These are phyloP conservation scores for Knoxia roxburghii DNA, from an alignment of 257 asterid species.

Conservation along the genomic window DNA sequence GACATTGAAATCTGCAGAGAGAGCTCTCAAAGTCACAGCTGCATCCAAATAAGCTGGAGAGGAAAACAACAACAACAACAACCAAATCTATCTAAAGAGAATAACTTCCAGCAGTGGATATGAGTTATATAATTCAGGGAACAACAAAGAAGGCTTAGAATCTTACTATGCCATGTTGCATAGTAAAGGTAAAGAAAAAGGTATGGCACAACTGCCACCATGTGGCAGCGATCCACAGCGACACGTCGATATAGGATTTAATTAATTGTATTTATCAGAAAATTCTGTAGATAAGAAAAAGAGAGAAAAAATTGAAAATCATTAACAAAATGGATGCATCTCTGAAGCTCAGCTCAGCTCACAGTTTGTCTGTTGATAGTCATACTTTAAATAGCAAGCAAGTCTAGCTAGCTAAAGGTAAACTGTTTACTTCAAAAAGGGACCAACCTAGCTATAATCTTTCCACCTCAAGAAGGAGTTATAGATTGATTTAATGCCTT, in stretches of 20 bases:
- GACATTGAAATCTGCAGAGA: slow-evolving; percentile 2
- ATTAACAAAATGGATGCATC: slow-evolving; percentile 25
- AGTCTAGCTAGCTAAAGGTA: slow-evolving; percentile 22
- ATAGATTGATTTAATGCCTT: slow-evolving; percentile 34
- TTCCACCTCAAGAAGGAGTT: slow-evolving; percentile 7
- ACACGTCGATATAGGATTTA: slow-evolving; percentile 24
- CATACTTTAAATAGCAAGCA: slow-evolving; percentile 19
- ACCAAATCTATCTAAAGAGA: slow-evolving; percentile 21
- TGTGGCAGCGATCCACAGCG: slow-evolving; percentile 30
- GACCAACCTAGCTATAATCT: slow-evolving; percentile 41
- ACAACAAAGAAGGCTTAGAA: slow-evolving; percentile 32
- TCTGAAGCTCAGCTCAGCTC: slow-evolving; percentile 18
- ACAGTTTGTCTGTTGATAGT: slow-evolving; percentile 12
- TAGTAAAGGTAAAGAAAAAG: slow-evolving; percentile 28
- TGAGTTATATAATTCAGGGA: slow-evolving; percentile 25
- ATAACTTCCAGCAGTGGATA: slow-evolving; percentile 4
- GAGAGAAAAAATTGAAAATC: slow-evolving; percentile 11
- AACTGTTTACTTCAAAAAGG: slow-evolving; percentile 33
- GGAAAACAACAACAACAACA: slow-evolving; percentile 1
- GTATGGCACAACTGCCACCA: slow-evolving; percentile 45
- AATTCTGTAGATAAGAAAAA: not conserved
- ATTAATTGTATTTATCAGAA: not conserved
- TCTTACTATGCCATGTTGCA: slow-evolving; percentile 40
- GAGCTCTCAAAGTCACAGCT: slow-evolving; percentile 6
- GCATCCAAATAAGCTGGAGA: slow-evolving; percentile 2